These are phyloP conservation scores for Halteria grandinella DNA, from an alignment of 73 alveolate genomes.

Conservation along the genomic window DNA sequence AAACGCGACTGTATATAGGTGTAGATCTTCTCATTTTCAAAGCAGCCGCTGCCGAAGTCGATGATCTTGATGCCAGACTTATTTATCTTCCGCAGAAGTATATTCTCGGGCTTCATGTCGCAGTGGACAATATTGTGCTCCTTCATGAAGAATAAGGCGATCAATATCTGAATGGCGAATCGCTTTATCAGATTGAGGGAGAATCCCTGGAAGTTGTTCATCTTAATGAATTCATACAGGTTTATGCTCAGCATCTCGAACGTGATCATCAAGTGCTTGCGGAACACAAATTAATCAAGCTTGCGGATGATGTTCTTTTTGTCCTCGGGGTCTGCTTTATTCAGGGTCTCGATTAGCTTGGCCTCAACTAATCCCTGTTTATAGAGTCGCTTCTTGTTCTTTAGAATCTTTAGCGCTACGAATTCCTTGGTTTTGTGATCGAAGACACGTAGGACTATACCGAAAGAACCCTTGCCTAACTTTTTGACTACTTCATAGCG, in stretches of 20 bases:
- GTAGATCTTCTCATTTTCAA: slow-evolving; percentile 71
- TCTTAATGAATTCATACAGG: slow-evolving; percentile 63
- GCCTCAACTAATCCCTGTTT: slow-evolving; percentile 61
- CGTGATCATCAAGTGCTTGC: slow-evolving; percentile 59
- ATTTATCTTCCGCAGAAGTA: slow-evolving; percentile 71
- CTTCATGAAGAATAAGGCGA: slow-evolving; percentile 74
- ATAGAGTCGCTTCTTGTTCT: slow-evolving; percentile 55
- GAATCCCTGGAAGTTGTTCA: slow-evolving; percentile 71
- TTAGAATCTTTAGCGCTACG: slow-evolving; percentile 56
- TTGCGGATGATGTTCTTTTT: slow-evolving; percentile 58
- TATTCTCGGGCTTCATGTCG: slow-evolving; percentile 93
- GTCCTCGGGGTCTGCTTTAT: slow-evolving; percentile 55
- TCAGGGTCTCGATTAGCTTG: slow-evolving; percentile 34
- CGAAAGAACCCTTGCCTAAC: slow-evolving; percentile 73
- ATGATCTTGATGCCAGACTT: slow-evolving; percentile 81
- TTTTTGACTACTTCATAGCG: slow-evolving; percentile 64
- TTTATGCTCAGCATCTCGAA: slow-evolving; percentile 76
- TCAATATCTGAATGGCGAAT: slow-evolving; percentile 73
- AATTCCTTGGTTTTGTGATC: slow-evolving; percentile 61
- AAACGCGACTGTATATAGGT: slow-evolving; percentile 82
- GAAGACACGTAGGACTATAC: slow-evolving; percentile 47
- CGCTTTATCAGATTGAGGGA: slow-evolving; percentile 60
- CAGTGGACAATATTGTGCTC: slow-evolving; percentile 85
- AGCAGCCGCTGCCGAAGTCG: slow-evolving; percentile 91
- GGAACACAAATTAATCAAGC: slow-evolving; percentile 45